Evolutionary conservation across 768 basidiomycete genomes (phyloP).

Genomic region (Tubosaeta sp.): DNA sequence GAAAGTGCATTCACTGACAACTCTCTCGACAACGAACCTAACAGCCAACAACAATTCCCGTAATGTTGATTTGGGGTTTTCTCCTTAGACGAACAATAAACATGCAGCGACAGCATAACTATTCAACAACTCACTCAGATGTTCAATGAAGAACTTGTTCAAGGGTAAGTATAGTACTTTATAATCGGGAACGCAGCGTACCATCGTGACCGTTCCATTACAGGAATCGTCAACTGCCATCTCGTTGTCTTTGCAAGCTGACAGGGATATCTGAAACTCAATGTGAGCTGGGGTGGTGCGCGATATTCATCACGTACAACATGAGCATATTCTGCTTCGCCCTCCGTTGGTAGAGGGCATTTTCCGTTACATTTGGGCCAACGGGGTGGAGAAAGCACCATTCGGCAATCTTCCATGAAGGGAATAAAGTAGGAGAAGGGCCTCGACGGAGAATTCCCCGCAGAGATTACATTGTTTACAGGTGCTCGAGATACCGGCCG

Average conservation of each 20-base stretch:
- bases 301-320: slow-evolving; percentile 17
- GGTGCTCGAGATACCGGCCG: slow-evolving; percentile 10
- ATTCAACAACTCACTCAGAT: slow-evolving; percentile 17
- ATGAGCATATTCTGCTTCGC: slow-evolving; percentile 10
- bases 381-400: slow-evolving; percentile 21
- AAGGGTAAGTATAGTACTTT: slow-evolving; percentile 1
- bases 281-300: background rate
- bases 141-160: slow-evolving; percentile 27
- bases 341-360: slow-evolving; percentile 5
- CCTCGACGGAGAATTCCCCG: slow-evolving; percentile 11
- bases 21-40: slow-evolving; percentile 15
- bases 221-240: slow-evolving; percentile 17
- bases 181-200: background rate
- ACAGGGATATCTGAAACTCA: slow-evolving; percentile 21
- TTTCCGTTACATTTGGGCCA: slow-evolving; percentile 17
- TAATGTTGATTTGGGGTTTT: slow-evolving; percentile 21
- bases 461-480: slow-evolving; percentile 14
- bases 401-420: slow-evolving; percentile 1
- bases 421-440: slow-evolving; percentile 10
- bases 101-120: background rate
- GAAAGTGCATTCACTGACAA: background rate
- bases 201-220: slow-evolving; percentile 20
- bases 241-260: slow-evolving; percentile 28
- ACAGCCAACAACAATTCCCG: slow-evolving; percentile 17
- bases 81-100: slow-evolving; percentile 11